Base-by-base conservation (phyloP, 176 grass and related monocot genomes). In the Carex cristatella region DNA sequence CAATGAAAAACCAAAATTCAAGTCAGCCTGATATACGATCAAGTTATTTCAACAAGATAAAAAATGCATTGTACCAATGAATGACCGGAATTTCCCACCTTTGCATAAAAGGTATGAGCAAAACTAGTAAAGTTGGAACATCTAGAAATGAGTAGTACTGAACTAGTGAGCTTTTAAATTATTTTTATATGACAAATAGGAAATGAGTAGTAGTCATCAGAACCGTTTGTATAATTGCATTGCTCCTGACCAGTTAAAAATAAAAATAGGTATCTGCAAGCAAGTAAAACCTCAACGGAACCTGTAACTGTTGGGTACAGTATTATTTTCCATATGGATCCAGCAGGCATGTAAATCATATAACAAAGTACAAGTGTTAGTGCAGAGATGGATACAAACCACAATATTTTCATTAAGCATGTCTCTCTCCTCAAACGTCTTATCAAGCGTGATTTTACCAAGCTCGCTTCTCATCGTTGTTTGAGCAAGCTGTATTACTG, bases 381-480 rank as follows among this genome's bases (percentile, higher is more conserved):
- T 55, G 65, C 14, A 65, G 32, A 55, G 70, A 60, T 42, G 63
- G n/a, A 79, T 44, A 12, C 82, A 66, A 87, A 98, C 95, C 91
- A 98, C 95, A 78, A 98, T 98, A 13, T 94, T 89, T 72, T 88
- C 92, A 83, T 98, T 98, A 27, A 98, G 63, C 54, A 88, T 85
- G 54, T 98, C 95, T 70, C 92, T 91, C 85, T 94, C 92, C 76
- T 91, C 95, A 53, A 98, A 98, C 18, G 91, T 98, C 63, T 98
- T 98, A 80, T 98, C 95, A 56, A 98, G 84, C 4, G 95, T 98
- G 65, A 98, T 98, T 54, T 98, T 98, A 73, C 95, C 95, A 75
- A 98, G 85, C 64, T 98, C 95, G 65, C 95, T 94, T 85, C 92
- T 94, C 95, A 98, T 98, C 1, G 95, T 98, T 19, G 95, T 98